Percentiles rank a stretch among this genome's conserved stretches.
Evolutionary conservation across 2,329 filamentous ascomycete genomes (phyloP).

Genomic region (Chrysoporthe deuterocubensis): DNA sequence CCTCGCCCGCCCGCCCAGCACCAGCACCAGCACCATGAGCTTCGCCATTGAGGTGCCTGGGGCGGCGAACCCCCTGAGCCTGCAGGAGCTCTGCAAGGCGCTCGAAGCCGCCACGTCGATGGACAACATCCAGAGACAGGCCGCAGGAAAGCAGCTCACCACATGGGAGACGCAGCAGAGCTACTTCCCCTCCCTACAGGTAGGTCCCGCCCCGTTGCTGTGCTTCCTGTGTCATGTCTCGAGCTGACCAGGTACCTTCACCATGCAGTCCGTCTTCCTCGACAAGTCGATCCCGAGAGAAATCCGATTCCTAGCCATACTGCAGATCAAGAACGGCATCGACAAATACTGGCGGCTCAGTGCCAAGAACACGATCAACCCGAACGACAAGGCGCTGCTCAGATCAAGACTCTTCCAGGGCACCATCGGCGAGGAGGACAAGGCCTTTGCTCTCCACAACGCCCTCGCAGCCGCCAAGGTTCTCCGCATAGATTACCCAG

Average conservation of each 20-base stretch:
- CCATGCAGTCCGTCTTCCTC: slow-evolving; percentile 72
- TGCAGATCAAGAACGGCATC: slow-evolving; percentile 95
- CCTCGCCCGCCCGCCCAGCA: not conserved
- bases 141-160: slow-evolving; percentile 71
- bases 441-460: slow-evolving; percentile 81
- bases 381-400: slow-evolving; percentile 77
- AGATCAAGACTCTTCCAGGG: slow-evolving; percentile 75
- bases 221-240: not conserved
- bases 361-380: slow-evolving; percentile 67
- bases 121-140: slow-evolving; percentile 66
- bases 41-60: slow-evolving; percentile 79
- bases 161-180: slow-evolving; percentile 70
- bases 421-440: slow-evolving; percentile 76
- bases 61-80: slow-evolving; percentile 73
- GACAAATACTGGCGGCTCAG: slow-evolving; percentile 86
- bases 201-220: slow-evolving; percentile 38
- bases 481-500: slow-evolving; percentile 84
- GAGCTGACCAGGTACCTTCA: slow-evolving; percentile 1
- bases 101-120: slow-evolving; percentile 67
- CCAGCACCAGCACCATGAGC: slow-evolving; percentile 54
- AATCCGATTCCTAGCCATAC: slow-evolving; percentile 85
- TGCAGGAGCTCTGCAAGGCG: slow-evolving; percentile 66
- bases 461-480: slow-evolving; percentile 87
- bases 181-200: slow-evolving; percentile 73
- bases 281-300: slow-evolving; percentile 77